Conservation (phyloP, 2,329 filamentous ascomycete species). For the Fusarium albidum region DNA sequence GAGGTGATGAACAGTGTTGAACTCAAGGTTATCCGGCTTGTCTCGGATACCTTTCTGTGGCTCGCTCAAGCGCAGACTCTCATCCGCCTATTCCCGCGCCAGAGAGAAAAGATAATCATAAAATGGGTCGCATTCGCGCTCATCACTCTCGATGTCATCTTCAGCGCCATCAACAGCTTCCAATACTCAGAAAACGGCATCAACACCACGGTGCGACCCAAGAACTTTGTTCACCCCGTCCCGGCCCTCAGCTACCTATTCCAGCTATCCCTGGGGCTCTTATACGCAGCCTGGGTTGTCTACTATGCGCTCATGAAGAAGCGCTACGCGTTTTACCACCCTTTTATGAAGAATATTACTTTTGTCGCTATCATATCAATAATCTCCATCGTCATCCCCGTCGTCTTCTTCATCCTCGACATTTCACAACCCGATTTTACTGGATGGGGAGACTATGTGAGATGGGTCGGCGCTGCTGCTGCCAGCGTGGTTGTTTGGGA, state of each 20-base stretch:
- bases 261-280: slow-evolving; percentile 82
- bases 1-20: slow-evolving; percentile 85
- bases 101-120: slow-evolving; percentile 97
- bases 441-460: slow-evolving; percentile 93
- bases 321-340: slow-evolving; percentile 88
- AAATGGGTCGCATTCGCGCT: slow-evolving; percentile 98
- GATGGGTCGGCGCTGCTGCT: slow-evolving; percentile 94
- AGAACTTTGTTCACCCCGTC: slow-evolving; percentile 86
- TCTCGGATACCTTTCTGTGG: slow-evolving; percentile 97
- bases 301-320: slow-evolving; percentile 95
- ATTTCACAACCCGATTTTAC: slow-evolving; percentile 86
- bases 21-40: slow-evolving; percentile 88
- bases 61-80: slow-evolving; percentile 96
- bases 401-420: slow-evolving; percentile 93
- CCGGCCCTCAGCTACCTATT: slow-evolving; percentile 92
- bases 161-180: slow-evolving; percentile 92
- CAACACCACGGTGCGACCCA: slow-evolving; percentile 66
- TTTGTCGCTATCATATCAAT: slow-evolving; percentile 82
- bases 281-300: slow-evolving; percentile 93
- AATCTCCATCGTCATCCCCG: slow-evolving; percentile 83
- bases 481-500: slow-evolving; percentile 98
- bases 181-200: slow-evolving; percentile 60
- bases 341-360: slow-evolving; percentile 88
- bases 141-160: slow-evolving; percentile 89
- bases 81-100: slow-evolving; percentile 93